These are phyloP conservation scores for Kodamaea sp. DNA, from an alignment of 1,139 yeast species.

Conservation along the genomic window DNA sequence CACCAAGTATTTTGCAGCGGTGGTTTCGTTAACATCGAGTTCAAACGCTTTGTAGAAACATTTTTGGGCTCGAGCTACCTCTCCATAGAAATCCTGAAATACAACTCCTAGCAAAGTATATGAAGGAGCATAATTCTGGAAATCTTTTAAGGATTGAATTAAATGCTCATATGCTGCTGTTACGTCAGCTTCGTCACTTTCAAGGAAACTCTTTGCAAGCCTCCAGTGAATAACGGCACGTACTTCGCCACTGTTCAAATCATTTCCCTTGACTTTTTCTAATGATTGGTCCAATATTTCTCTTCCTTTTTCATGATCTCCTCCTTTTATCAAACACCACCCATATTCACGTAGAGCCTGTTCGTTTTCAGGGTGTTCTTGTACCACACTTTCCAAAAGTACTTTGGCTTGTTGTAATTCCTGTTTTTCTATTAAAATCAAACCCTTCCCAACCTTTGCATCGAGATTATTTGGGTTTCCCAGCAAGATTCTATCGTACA, in stretches of 20 bases:
- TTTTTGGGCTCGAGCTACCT: slow-evolving; percentile 70
- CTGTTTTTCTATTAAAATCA: slow-evolving; percentile 69
- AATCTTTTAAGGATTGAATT: slow-evolving; percentile 63
- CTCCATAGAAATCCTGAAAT: slow-evolving; percentile 59
- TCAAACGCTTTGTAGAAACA: slow-evolving; percentile 92
- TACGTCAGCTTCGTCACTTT: slow-evolving; percentile 31
- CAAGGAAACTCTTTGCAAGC: slow-evolving; percentile 58
- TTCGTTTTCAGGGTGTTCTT: slow-evolving; percentile 51
- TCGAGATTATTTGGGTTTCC: slow-evolving; percentile 51
- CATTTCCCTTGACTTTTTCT: slow-evolving; percentile 46
- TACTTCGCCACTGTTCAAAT: slow-evolving; percentile 51
- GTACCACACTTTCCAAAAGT: slow-evolving; percentile 53
- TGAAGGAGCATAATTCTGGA: slow-evolving; percentile 68
- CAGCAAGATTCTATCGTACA: slow-evolving; percentile 64
- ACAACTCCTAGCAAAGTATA: slow-evolving; percentile 78
- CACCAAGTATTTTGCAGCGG: slow-evolving; percentile 74
- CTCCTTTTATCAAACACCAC: slow-evolving; percentile 72
- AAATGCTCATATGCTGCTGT: slow-evolving; percentile 50
- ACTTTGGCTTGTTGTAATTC: slow-evolving; percentile 54
- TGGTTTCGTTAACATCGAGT: slow-evolving; percentile 71
- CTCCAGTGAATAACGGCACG: slow-evolving; percentile 71
- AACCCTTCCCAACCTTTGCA: slow-evolving; percentile 81
- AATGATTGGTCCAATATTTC: slow-evolving; percentile 48
- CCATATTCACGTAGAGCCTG: slow-evolving; percentile 71
- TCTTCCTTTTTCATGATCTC: slow-evolving; percentile 56